Conservation (phyloP, 2,329 filamentous ascomycete genomes). For the Xylariaceae sp. region DNA sequence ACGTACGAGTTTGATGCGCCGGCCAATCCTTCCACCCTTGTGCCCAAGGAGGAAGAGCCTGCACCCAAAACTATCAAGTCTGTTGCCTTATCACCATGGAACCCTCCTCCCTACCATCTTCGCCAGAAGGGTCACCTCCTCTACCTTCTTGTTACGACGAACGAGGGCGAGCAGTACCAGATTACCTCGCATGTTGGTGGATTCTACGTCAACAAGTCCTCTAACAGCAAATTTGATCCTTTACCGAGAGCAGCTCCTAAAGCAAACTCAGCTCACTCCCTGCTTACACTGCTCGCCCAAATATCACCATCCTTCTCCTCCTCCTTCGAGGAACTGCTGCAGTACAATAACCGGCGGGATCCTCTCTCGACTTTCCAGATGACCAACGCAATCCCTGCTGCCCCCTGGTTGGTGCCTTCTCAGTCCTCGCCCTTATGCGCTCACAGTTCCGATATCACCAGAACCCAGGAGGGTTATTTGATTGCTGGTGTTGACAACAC, state of each 20-base stretch:
- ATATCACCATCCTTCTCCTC: constrained; percentile 80
- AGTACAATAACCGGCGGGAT: constrained; percentile 80
- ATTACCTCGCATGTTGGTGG: constrained; percentile 91
- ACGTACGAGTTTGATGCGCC: constrained; percentile 71
- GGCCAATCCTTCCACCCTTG: constrained; percentile 64
- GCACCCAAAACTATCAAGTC: constrained; percentile 88
- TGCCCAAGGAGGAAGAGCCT: constrained; percentile 63
- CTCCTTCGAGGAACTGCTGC: constrained; percentile 74
- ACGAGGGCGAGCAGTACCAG: constrained; percentile 91
- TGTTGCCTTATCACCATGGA: constrained; percentile 88
- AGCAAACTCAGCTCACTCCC: constrained; percentile 74
- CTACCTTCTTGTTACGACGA: constrained; percentile 84
- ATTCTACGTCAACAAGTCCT: constrained; percentile 96
- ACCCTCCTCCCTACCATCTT: constrained; percentile 88
- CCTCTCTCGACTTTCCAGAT: constrained; percentile 92
- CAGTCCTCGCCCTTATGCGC: constrained; percentile 59
- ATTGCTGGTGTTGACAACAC: constrained; percentile 89
- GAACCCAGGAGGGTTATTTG: constrained; percentile 89
- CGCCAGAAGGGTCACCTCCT: constrained; percentile 89
- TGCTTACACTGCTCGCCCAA: constrained; percentile 72
- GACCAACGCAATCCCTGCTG: constrained; percentile 87
- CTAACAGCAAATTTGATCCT: constrained; percentile 92
- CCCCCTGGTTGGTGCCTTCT: constrained; percentile 83
- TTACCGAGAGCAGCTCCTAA: constrained; percentile 76
- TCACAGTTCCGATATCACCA: constrained; percentile 79